Conservation (phyloP, 257 asterid genomes). For the Solanum corneliomulleri region DNA sequence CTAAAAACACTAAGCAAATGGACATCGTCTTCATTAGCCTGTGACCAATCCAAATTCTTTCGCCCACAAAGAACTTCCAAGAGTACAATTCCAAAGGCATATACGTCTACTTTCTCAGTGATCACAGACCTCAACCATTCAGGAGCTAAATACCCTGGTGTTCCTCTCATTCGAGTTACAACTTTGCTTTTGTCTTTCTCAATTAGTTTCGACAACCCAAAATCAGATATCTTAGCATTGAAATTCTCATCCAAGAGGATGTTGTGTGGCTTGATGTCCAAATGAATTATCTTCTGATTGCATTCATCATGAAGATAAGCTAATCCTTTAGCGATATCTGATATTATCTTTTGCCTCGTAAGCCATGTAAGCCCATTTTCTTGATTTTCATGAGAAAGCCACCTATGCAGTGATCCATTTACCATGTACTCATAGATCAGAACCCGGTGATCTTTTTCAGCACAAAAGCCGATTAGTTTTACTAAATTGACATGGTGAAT, state of each 20-base stretch:
- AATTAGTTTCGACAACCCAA: slow-evolving; percentile 9
- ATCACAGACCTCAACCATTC: slow-evolving; percentile 9
- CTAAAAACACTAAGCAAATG: slow-evolving; percentile 5
- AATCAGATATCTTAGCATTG: slow-evolving; percentile 18
- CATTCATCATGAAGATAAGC: slow-evolving; percentile 16
- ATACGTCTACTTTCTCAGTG: slow-evolving; percentile 16
- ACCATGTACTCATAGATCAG: slow-evolving; percentile 10
- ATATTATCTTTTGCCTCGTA: not conserved
- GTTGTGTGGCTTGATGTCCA: slow-evolving; percentile 20
- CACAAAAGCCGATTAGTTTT: not conserved
- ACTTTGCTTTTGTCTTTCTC: slow-evolving; percentile 14
- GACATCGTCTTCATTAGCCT: not conserved
- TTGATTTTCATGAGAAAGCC: not conserved
- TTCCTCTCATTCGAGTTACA: slow-evolving; percentile 14
- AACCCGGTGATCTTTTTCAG: not conserved
- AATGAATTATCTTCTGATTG: slow-evolving; percentile 14
- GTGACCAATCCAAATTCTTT: slow-evolving; percentile 8
- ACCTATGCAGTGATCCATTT: slow-evolving; percentile 12
- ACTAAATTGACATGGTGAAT: slow-evolving; percentile 1
- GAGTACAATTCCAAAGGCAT: slow-evolving; percentile 13
- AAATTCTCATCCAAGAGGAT: slow-evolving; percentile 14
- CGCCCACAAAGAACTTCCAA: slow-evolving; percentile 12
- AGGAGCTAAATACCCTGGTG: slow-evolving; percentile 14
- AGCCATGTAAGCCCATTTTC: slow-evolving; percentile 2
- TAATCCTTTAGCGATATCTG: slow-evolving; percentile 11